Conservation (phyloP, 306 rosid species). For the Elaeagnus macrophylla region DNA sequence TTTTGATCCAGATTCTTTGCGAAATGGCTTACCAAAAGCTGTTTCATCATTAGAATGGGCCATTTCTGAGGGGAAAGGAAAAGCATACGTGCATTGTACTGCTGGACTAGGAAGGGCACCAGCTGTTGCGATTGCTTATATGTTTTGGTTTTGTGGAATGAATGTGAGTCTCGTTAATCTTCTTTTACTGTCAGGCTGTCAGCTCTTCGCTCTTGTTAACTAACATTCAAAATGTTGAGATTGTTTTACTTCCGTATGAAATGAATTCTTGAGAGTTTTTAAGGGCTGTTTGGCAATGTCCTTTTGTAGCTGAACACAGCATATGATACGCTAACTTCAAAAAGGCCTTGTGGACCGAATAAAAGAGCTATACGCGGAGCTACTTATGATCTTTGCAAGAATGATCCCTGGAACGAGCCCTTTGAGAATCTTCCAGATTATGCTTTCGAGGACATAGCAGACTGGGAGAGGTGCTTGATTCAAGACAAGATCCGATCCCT, state of each 20-base stretch:
- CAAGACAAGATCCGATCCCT: conserved; percentile 52
- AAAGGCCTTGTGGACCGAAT: conserved; percentile 90
- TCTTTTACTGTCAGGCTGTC: not conserved
- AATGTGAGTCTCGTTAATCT: conserved; percentile 32
- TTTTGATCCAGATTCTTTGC: conserved; percentile 82
- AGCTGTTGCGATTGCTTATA: conserved; percentile 73
- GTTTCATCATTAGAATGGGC: conserved; percentile 92
- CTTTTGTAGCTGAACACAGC: conserved; percentile 59
- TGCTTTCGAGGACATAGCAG: conserved; percentile 71
- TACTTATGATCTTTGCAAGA: conserved; percentile 72
- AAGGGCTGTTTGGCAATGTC: conserved; percentile 9
- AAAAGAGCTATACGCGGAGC: conserved; percentile 70
- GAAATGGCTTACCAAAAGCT: conserved; percentile 69
- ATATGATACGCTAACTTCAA: conserved; percentile 60
- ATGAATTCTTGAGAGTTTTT: not conserved
- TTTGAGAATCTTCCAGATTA: conserved; percentile 74
- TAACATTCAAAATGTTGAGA: not conserved
- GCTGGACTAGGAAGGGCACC: conserved; percentile 99
- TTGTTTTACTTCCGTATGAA: not conserved
- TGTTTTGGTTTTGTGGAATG: conserved; percentile 83
- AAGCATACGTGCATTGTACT: conserved; percentile 72
- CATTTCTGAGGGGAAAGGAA: conserved; percentile 68
- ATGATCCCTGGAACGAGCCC: conserved; percentile 83
- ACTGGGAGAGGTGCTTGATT: conserved; percentile 85
- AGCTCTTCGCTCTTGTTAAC: not conserved